Conservation (phyloP, 768 basidiomycete species). For the Lenzites betulinus region DNA sequence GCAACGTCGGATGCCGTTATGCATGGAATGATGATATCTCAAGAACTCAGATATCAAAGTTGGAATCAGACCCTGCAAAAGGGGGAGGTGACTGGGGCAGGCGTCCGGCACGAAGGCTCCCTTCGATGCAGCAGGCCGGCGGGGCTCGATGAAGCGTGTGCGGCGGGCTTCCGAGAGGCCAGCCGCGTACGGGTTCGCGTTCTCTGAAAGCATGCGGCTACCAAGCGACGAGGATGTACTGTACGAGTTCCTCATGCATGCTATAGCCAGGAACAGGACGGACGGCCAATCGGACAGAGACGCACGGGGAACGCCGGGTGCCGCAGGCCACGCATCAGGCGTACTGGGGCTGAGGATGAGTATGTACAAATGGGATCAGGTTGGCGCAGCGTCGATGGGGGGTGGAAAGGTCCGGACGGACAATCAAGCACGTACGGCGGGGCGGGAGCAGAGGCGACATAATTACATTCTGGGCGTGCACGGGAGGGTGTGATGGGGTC, state of each 20-base stretch:
- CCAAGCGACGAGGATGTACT: slow-evolving; percentile 17
- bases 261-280: slow-evolving; percentile 12
- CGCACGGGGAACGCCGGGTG: slow-evolving; percentile 13
- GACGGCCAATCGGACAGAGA: slow-evolving; percentile 5
- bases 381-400: background rate
- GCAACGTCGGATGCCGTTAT: slow-evolving; percentile 29
- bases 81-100: slow-evolving; percentile 8
- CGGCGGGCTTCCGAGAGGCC: slow-evolving; percentile 12
- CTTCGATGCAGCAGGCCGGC: slow-evolving; percentile 14
- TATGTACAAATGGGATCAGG: slow-evolving; percentile 21
- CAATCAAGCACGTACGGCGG: background rate
- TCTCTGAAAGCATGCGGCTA: slow-evolving; percentile 21
- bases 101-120: slow-evolving; percentile 9
- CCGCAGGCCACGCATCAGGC: background rate
- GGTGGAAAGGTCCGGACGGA: background rate
- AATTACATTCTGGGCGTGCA: background rate
- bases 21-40: slow-evolving; percentile 23
- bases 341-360: background rate
- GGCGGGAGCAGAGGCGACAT: background rate
- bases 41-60: slow-evolving; percentile 15
- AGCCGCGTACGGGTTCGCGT: slow-evolving; percentile 17
- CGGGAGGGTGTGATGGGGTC: background rate
- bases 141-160: slow-evolving; percentile 6
- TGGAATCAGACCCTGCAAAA: slow-evolving; percentile 19
- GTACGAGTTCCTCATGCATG: slow-evolving; percentile 11